A percentile compares a stretch with the other conserved stretches of the same genome.
Conservation (phyloP, 768 basidiomycete genomes). For the Rhizopogon vesiculosus region DNA sequence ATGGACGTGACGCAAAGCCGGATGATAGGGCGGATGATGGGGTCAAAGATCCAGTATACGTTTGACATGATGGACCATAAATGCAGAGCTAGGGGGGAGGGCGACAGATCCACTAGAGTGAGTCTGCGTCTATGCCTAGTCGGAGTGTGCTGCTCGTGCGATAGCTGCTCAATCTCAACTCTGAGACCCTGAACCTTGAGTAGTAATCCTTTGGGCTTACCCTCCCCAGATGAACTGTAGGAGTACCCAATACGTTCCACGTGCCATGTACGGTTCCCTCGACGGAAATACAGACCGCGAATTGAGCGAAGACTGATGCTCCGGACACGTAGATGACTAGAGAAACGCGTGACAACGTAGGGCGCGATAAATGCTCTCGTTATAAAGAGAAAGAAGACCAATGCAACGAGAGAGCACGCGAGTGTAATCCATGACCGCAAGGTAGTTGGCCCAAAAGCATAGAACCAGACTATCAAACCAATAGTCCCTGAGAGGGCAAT, state of each 20-base stretch:
- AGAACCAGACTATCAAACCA: background rate
- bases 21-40: slow-evolving; percentile 55
- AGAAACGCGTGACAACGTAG: slow-evolving; percentile 53
- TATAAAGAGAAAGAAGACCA: slow-evolving; percentile 51
- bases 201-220: slow-evolving; percentile 49
- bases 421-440: slow-evolving; percentile 34
- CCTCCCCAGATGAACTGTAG: slow-evolving; percentile 47
- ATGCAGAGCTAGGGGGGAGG: slow-evolving; percentile 30
- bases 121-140: slow-evolving; percentile 35
- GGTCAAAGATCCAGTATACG: slow-evolving; percentile 47
- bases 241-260: slow-evolving; percentile 65
- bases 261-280: slow-evolving; percentile 47
- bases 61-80: slow-evolving; percentile 27
- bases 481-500: background rate
- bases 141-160: slow-evolving; percentile 12
- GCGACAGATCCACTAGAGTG: slow-evolving; percentile 34
- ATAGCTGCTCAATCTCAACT: slow-evolving; percentile 40
- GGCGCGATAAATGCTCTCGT: slow-evolving; percentile 66
- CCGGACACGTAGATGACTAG: slow-evolving; percentile 58
- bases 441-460: background rate
- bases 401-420: slow-evolving; percentile 45
- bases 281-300: slow-evolving; percentile 66
- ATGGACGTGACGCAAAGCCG: slow-evolving; percentile 49
- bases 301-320: slow-evolving; percentile 77
- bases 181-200: slow-evolving; percentile 59